Base-by-base conservation (phyloP, 1,139 yeast species). In the Protomyces pachydermus region DNA sequence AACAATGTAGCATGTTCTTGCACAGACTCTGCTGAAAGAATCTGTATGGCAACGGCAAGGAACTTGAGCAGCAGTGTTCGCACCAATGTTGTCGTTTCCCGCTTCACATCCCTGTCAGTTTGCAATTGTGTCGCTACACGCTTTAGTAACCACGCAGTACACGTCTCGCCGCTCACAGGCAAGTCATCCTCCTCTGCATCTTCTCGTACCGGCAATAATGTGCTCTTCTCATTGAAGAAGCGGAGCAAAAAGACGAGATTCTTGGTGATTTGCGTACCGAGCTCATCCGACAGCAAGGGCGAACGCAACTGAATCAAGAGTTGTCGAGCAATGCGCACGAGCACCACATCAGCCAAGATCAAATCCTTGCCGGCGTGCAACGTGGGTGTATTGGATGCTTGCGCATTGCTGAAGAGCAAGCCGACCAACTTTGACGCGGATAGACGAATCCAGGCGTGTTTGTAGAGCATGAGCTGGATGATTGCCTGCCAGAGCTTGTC, bases 391-490 rank as follows among this genome's bases (percentile, higher is more conserved):
- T 64, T 72, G 18, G 77, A 78, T 50, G 78, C 67, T 65, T 80
- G 80, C 46, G 68, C 57, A 34, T 66, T 54, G 2, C 79, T 71
- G 60, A 88, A 76, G 56, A 86, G 73, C 2, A 77, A 72, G 0
- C 86, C 84, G 50, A 85, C 74, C 56, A 90, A 77, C 61, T 91
- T 79, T n/a, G 87, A 78, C 0, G 95, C 77, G 3, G 83, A 78
- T 65, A 88, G 78, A 71, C 98, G 83, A 12, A 91, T 87, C 98
- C 98, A 91, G 0, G 95, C 81, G 74, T 91, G 98, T 1, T 97
- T 97, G 74, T 83, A 93, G 61, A 91, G 77, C 67, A 91, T 77
- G 32, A 84, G 77, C 12, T 80, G 81, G 35, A 84, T 78, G 4
- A 87, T 76, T 25, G 35, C 48, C 10, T 35, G 25, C 68, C 68